Evolutionary conservation across 2,329 filamentous ascomycete genomes (phyloP).

Genomic region (Aspergillus jensenii): DNA sequence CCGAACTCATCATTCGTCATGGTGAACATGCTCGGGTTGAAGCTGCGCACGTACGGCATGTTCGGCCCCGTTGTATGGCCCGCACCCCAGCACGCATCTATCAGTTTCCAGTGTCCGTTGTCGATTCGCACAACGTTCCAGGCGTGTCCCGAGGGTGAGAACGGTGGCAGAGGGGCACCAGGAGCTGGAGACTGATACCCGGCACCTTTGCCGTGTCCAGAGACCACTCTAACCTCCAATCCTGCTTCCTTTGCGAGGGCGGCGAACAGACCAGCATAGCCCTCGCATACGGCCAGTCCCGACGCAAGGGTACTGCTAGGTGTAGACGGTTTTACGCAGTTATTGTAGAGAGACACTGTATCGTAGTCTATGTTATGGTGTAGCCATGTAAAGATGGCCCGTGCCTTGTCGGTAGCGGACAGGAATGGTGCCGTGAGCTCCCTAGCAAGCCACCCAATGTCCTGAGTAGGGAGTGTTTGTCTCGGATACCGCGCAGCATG

Average conservation of each 20-base stretch:
- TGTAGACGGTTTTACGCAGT: slow-evolving; percentile 64
- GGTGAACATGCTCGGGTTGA: slow-evolving; percentile 62
- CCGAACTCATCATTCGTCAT: slow-evolving; percentile 79
- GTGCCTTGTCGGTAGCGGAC: slow-evolving; percentile 84
- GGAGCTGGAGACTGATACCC: slow-evolving; percentile 65
- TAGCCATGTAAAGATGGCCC: slow-evolving; percentile 91
- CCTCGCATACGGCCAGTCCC: slow-evolving; percentile 86
- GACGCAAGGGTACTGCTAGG: slow-evolving; percentile 71
- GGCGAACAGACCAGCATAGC: slow-evolving; percentile 81
- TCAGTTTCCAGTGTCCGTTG: slow-evolving; percentile 81
- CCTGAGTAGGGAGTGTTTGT: slow-evolving; percentile 66
- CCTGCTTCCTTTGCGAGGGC: slow-evolving; percentile 77
- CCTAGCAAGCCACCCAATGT: slow-evolving; percentile 71
- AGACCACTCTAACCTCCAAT: slow-evolving; percentile 71
- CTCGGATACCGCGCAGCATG: slow-evolving; percentile 77
- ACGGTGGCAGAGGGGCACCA: slow-evolving; percentile 65
- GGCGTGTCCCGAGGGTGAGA: slow-evolving; percentile 66
- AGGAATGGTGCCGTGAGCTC: slow-evolving; percentile 76
- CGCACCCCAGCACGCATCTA: slow-evolving; percentile 93
- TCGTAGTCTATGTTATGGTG: slow-evolving; percentile 94
- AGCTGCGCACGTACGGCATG: slow-evolving; percentile 64
- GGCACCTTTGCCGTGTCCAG: slow-evolving; percentile 83
- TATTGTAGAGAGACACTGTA: slow-evolving; percentile 72
- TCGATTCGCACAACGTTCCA: slow-evolving; percentile 95
- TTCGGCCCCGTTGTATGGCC: slow-evolving; percentile 61